Evolutionary conservation across 2,329 filamentous ascomycete species (phyloP), one percentile per base, ranked within the genome.

Genomic region (Cordyceps pruinosa): DNA sequence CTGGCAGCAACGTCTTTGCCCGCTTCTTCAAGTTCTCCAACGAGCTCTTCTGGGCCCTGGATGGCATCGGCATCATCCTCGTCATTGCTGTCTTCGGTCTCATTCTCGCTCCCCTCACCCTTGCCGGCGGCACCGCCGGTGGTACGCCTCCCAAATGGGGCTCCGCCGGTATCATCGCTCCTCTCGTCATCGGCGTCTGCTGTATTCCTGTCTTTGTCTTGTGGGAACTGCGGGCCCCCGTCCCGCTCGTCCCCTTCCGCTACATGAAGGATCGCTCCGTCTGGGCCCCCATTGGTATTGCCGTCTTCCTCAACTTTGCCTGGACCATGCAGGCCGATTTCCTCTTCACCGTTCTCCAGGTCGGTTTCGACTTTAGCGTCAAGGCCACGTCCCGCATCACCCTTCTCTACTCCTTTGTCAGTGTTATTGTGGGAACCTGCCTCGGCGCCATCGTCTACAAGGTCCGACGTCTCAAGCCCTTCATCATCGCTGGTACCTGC

Each of bases 271-370:
- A 87, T 64, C 82, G 85, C 23, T 77, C 76, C n/a, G 77, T 87
- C 26, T 87, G 84, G 82, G 82, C 75, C 5, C 77, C 84, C 5
- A 68, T 87, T 30, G 82, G 80, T 3, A 84, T 88, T 44, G 83
- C 77, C 9, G 59, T 75, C 47, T 69, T 80, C 63, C 73, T 83
- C 64, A 82, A 81, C 71, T 81, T 80, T 64, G 69, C 78, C 19
- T 87, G 83, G 83, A 79, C 78, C 59, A 75, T 86, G 68, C 84
- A 87, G 67, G 81, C 79, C 23, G 80, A 86, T 64, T 87, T 80
- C 66, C 75, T 88, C 3, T 87, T 79, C 70, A 84, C 84, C 0
- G 78, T 87, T 1, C 76, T 87, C 1, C 66, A 79, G 12, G 80
- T 87, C 19, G 78, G 77, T 35, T 87, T 87, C 63, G 75, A 84